Evolutionary conservation across 768 basidiomycete genomes (phyloP).

Genomic region (Scleroderma citrinum): DNA sequence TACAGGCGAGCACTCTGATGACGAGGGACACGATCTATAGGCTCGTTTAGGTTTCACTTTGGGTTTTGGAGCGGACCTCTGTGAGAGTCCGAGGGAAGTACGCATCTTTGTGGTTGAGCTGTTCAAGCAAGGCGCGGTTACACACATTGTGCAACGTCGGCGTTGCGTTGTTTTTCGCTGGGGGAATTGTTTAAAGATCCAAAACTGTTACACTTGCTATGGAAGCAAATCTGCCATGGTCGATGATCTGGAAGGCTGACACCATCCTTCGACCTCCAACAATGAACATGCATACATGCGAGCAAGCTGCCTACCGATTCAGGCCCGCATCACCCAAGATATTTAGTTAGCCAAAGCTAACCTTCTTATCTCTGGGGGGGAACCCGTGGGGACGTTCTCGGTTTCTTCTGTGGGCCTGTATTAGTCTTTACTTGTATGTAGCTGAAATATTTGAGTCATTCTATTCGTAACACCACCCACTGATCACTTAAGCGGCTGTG

Average conservation of each 20-base stretch:
- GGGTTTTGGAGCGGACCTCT: slow-evolving; percentile 31
- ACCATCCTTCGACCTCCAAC: slow-evolving; percentile 18
- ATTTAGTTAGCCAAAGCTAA: too few relatives aligned
- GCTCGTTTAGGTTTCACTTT: slow-evolving; percentile 56
- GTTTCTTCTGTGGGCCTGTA: too few relatives aligned
- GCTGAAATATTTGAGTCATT: too few relatives aligned
- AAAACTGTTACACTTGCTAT: slow-evolving; percentile 36
- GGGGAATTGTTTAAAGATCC: not conserved
- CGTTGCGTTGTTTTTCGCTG: slow-evolving; percentile 69
- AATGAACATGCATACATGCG: too few relatives aligned
- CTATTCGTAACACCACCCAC: too few relatives aligned
- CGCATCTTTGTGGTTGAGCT: slow-evolving; percentile 61
- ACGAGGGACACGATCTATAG: slow-evolving; percentile 41
- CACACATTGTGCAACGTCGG: slow-evolving; percentile 79
- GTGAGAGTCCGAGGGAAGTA: slow-evolving; percentile 40
- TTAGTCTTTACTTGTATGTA: too few relatives aligned
- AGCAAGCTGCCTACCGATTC: too few relatives aligned
- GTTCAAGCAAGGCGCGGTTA: slow-evolving; percentile 67
- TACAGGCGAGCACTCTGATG: slow-evolving; percentile 62
- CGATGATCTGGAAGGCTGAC: slow-evolving; percentile 23
- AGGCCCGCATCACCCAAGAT: too few relatives aligned
- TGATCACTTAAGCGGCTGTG: too few relatives aligned
- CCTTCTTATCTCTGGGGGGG: too few relatives aligned
- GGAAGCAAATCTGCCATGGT: slow-evolving; percentile 42
- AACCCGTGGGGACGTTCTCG: too few relatives aligned